Evolutionary conservation across 495 filamentous ascomycete species (phyloP), one percentile per base, ranked within the genome.

Genomic region (Aspergillus homomorphus): DNA sequence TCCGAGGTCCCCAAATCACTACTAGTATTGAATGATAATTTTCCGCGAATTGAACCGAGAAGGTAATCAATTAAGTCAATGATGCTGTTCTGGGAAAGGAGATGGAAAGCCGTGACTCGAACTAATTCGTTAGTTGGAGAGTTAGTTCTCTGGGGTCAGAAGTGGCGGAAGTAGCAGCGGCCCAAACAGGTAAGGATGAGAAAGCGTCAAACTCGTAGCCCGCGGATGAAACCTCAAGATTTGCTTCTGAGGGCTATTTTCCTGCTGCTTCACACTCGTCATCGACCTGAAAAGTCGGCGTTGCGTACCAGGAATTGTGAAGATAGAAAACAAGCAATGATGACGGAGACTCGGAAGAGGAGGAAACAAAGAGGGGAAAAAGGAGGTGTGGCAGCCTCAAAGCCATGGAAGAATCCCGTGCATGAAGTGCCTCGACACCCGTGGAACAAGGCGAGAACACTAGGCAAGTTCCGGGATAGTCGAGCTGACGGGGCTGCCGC

Each of bases 181-280:
- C 62, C 59, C 24, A 48, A 65, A 65, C 16, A 26, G 57, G 62
- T 59, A 65, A 61, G 21, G 62, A 65, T 65, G 52, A 3, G 57
- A 52, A 33, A 23, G 15, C 51, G 19, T 23, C 41, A 46, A n/a
- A 45, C 21, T 21, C 9, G 28, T 43, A 48, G 22, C 48, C 48
- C 23, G 24, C 0, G 15, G 23, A 33, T 18, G 24, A 19, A 26
- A 28, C 7, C 3, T 23, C 12, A 16, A 20, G 18, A 23, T 49
- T 16, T 3, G 18, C 19, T 38, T 12, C 33, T 38, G 6, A 5
- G 6, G 15, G 33, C 15, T 5, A 5, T 38, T 38, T 38, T 12
- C 4, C 12, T 38, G 4, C 10, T 38, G 33, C 12, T 38, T 12
- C 15, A 7, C 2, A 12, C 4, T 5, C 4, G 33, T 38, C 33